Percentiles rank a stretch among this genome's conserved stretches.
Conservation (phyloP, 1,284 basidiomycete genomes). For the Ustilago lituana region DNA sequence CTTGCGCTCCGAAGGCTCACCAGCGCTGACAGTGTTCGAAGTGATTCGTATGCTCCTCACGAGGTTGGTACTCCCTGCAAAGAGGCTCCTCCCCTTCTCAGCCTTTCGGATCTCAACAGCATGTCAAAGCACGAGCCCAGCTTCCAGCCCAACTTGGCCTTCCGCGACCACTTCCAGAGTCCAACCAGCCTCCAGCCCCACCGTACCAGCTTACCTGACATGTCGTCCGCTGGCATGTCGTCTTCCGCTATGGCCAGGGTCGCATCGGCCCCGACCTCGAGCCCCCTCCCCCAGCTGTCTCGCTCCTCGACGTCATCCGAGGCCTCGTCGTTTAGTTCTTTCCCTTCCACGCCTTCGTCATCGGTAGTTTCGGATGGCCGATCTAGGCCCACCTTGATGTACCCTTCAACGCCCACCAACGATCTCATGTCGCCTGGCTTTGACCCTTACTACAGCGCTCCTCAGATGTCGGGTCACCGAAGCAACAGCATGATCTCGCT, state of each 20-base stretch:
- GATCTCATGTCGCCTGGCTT: conserved; percentile 45
- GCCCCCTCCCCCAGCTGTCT: conserved; percentile 26
- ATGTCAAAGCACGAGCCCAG: conserved; percentile 30
- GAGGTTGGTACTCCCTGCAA: conserved; percentile 21
- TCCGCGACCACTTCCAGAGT: conserved; percentile 41
- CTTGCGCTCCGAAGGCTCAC: conserved; percentile 29
- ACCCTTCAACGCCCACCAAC: conserved; percentile 36
- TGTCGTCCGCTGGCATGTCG: conserved; percentile 25
- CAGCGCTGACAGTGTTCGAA: conserved; percentile 27
- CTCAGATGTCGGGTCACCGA: conserved; percentile 47
- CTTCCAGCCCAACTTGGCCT: conserved; percentile 43
- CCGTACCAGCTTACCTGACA: conserved; percentile 28
- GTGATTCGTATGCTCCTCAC: conserved; percentile 26
- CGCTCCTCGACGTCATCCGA: conserved; percentile 41
- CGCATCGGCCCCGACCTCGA: conserved; percentile 39
- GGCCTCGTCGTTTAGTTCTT: conserved; percentile 38
- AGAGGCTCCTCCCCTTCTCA: conserved; percentile 31
- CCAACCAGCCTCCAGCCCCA: conserved; percentile 21
- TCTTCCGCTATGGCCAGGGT: conserved; percentile 43
- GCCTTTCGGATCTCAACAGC: conserved; percentile 26
- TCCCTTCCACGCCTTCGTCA: conserved; percentile 48
- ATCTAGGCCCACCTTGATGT: conserved; percentile 26
- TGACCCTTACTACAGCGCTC: conserved; percentile 50
- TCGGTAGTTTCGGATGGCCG: conserved; percentile 15
- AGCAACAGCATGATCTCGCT: conserved; percentile 57